Evolutionary conservation across 148 eudicot genomes (phyloP).

Genomic region (Camellia sinensis): DNA sequence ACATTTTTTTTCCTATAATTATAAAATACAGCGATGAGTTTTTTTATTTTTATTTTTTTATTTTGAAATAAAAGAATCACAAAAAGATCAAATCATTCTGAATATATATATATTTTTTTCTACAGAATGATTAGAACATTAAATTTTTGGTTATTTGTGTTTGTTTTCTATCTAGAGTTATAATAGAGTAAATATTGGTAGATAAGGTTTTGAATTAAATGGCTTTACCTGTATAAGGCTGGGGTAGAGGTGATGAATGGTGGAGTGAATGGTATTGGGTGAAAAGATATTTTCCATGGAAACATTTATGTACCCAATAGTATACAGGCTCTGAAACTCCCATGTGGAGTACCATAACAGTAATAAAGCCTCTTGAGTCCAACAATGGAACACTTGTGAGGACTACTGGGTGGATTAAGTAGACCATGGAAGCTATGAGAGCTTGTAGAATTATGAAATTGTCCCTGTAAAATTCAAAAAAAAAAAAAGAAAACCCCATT

Average conservation of each 20-base stretch:
- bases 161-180: no score
- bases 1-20: no score
- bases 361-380: slow-evolving; percentile 52
- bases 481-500: not conserved
- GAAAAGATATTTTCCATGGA: slow-evolving; percentile 51
- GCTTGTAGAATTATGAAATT: slow-evolving; percentile 72
- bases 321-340: slow-evolving; percentile 74
- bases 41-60: no score
- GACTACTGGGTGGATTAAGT: slow-evolving; percentile 40
- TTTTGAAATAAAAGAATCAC: no score
- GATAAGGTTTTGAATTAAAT: no score
- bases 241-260: slow-evolving; percentile 68
- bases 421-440: slow-evolving; percentile 38
- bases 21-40: no score
- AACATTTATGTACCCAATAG: slow-evolving; percentile 54
- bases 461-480: slow-evolving; percentile 46
- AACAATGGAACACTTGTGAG: slow-evolving; percentile 34
- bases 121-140: no score
- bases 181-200: no score
- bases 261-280: slow-evolving; percentile 62
- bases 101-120: no score
- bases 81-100: no score
- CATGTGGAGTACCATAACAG: slow-evolving; percentile 50
- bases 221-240: slow-evolving; percentile 64
- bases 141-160: no score